Evolutionary conservation across 805 yeast genomes (phyloP), one percentile per base, ranked within the genome.

Genomic region (Isabelozyma pseudorhagii): DNA sequence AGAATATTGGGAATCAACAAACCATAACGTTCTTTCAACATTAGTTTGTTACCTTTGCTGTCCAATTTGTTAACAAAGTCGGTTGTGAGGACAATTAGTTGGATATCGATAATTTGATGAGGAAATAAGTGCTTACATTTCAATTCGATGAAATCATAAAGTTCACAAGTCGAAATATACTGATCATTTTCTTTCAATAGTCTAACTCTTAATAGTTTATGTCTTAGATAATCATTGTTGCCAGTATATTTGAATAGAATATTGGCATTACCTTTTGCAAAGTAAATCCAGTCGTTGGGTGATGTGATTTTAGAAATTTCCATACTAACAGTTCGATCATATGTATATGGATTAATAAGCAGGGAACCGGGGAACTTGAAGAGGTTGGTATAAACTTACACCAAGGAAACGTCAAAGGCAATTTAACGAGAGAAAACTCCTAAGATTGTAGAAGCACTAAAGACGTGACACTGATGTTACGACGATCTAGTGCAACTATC

Each of bases 221-320:
- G 68, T 25, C 54, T 47, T 8, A 75, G 61, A 13, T 55, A 54
- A n/a, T 61, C 64, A 44, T 66, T 62, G 13, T 45, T 39, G 0
- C 81, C 82, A 1, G 47, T 54, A 53, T 78, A 77, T 42, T 59
- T 58, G 55, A 75, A 77, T 5, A 80, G 67, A 2, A 74, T 72
- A 51, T 80, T 80, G 39, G 84, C 83, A 18, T 72, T 67, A 0
- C 84, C 84, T 39, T 70, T 71, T 13, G 74, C 76, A 42, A 74
- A 61, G 54, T 68, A 73, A 6, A 49, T 48, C 84, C 84, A 79
- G n/a, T 73, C 75, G 5, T 57, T 58, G n/a, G 67, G 61, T 31
- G 55, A 48, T 9, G 72, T 62, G 39, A 63, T 57, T 53, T 69
- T 70, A 28, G 66, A 67, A 42, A 68, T 72, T 54, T 67, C 74